Conservation (phyloP, 805 yeast genomes). For the Myxozyma geophila region DNA sequence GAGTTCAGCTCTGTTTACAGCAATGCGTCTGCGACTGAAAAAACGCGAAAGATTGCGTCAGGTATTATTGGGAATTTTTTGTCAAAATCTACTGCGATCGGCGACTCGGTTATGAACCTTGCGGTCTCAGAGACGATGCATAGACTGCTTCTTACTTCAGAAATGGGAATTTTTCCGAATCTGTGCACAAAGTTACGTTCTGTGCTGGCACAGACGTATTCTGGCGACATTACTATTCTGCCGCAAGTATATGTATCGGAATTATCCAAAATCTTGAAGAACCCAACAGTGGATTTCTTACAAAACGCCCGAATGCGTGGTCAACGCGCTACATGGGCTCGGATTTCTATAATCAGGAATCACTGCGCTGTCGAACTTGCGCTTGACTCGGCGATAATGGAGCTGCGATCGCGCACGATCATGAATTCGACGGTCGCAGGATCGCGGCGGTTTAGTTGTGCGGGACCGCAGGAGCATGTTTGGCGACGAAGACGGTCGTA, state of each 20-base stretch:
- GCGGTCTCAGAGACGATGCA: conserved; percentile 76
- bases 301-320: conserved; percentile 76
- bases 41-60: conserved; percentile 11
- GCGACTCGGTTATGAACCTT: conserved; percentile 40
- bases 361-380: conserved; percentile 91
- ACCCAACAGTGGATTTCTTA: conserved; percentile 81
- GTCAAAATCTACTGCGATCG: conserved; percentile 13
- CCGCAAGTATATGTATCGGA: conserved; percentile 71
- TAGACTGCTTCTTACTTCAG: conserved; percentile 70
- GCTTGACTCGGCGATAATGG: conserved; percentile 71
- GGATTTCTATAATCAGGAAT: conserved; percentile 78
- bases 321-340: conserved; percentile 93
- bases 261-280: conserved; percentile 65
- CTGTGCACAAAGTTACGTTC: conserved; percentile 73
- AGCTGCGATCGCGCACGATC: conserved; percentile 29
- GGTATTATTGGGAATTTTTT: conserved; percentile 11
- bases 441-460: conserved; percentile 6
- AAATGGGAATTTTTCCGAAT: conserved; percentile 76
- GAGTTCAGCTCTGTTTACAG: not conserved
- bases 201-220: conserved; percentile 80
- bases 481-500: conserved; percentile 7
- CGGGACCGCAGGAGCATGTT: conserved; percentile 6
- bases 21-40: not conserved
- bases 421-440: conserved; percentile 24
- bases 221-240: conserved; percentile 91